These are phyloP conservation scores for Gymnopus androsaceus DNA, from an alignment of 1,284 basidiomycete species.

Conservation along the genomic window DNA sequence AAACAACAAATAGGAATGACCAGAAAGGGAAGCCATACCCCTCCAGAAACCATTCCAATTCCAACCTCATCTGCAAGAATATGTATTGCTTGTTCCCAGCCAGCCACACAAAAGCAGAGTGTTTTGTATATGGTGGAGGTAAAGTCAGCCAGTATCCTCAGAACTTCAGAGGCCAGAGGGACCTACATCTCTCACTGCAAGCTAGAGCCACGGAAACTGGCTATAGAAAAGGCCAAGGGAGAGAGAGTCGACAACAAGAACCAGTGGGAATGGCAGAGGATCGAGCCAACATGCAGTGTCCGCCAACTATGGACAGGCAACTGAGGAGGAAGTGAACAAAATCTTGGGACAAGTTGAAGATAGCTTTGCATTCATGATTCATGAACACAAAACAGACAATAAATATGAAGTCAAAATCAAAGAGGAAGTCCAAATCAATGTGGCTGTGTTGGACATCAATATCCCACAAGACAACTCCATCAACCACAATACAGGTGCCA, in stretches of 20 bases:
- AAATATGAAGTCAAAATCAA: neutral
- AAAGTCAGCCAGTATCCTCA: neutral
- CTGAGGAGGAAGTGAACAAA: neutral
- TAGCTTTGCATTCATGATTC: neutral
- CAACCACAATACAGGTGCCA: neutral
- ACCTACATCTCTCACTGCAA: neutral
- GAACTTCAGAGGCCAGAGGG: neutral
- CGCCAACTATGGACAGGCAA: no score
- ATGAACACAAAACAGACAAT: neutral
- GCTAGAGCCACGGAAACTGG: neutral
- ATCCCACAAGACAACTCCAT: neutral
- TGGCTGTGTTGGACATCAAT: neutral
- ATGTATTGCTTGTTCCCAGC: neutral
- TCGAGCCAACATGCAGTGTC: neutral
- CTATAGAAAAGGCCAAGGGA: neutral
- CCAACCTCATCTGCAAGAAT: neutral
- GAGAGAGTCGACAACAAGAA: neutral
- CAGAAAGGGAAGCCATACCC: neutral
- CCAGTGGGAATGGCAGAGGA: neutral
- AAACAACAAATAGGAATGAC: neutral
- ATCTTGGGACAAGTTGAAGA: neutral
- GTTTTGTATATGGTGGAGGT: no score
- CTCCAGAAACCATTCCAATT: neutral
- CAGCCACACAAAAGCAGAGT: neutral
- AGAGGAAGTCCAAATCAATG: neutral